phyloP scores from a whole-genome alignment of 2,329 filamentous ascomycete species.

The Didymella segeticola region DNA sequence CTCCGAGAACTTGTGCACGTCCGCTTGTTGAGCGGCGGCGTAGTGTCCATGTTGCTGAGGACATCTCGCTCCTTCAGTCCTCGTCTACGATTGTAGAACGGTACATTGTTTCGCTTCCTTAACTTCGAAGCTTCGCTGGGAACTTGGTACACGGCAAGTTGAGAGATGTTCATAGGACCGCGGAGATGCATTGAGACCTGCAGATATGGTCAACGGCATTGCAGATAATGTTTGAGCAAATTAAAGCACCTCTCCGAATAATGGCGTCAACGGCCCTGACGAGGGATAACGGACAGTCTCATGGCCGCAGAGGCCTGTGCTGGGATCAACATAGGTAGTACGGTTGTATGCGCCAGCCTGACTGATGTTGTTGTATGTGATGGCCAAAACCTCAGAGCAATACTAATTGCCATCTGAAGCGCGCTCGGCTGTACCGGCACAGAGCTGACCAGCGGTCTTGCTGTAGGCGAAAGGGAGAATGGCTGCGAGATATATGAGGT shows the following conservation, averaged over 20 bases:
- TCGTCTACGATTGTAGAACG: constrained; percentile 26
- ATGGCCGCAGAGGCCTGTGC: constrained; percentile 63
- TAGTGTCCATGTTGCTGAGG: not conserved
- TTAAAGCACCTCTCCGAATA: constrained; percentile 70
- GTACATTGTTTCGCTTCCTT: constrained; percentile 24
- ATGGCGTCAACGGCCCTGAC: constrained; percentile 67
- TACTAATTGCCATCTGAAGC: constrained; percentile 66
- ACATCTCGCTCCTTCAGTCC: constrained; percentile 10
- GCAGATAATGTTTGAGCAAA: not conserved
- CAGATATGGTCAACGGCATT: constrained; percentile 2
- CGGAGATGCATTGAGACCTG: constrained; percentile 76
- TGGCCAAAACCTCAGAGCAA: constrained; percentile 68
- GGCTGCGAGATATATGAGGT: constrained; percentile 23
- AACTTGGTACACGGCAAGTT: constrained; percentile 72
- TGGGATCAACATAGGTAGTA: constrained; percentile 65
- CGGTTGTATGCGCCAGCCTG: constrained; percentile 68
- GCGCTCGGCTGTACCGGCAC: constrained; percentile 38
- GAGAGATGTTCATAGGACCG: constrained; percentile 70
- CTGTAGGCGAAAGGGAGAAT: constrained; percentile 23
- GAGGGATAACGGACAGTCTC: constrained; percentile 63
- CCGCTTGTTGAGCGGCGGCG: not conserved
- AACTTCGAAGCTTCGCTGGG: constrained; percentile 26
- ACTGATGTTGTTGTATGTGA: constrained; percentile 71
- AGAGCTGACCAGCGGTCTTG: constrained; percentile 43
- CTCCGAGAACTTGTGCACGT: constrained; percentile 12